Percentiles rank a stretch among this genome's conserved stretches.
These are phyloP conservation scores for Aspergillus brunneoviolaceus DNA, from an alignment of 2,329 filamentous ascomycete genomes.

Conservation along the genomic window DNA sequence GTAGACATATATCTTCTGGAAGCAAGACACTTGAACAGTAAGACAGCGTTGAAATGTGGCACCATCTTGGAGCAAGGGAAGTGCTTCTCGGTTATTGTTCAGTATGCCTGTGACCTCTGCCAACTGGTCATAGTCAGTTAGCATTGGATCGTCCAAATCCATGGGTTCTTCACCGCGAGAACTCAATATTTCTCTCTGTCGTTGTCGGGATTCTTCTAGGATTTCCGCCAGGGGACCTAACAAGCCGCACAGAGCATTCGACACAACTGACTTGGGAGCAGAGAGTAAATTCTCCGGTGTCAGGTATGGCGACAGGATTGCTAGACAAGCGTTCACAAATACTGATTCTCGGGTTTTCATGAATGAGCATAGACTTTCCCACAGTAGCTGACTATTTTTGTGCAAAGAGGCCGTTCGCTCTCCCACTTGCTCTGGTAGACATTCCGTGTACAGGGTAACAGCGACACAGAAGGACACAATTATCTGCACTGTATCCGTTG, in stretches of 20 bases:
- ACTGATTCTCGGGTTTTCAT: slow-evolving; percentile 27
- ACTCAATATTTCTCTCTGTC: slow-evolving; percentile 17
- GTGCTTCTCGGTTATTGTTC: slow-evolving; percentile 33
- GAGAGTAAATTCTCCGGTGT: slow-evolving; percentile 20
- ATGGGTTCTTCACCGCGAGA: slow-evolving; percentile 34
- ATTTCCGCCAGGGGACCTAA: slow-evolving; percentile 29
- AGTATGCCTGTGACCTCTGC: slow-evolving; percentile 25
- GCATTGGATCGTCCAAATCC: slow-evolving; percentile 45
- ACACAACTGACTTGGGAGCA: slow-evolving; percentile 20
- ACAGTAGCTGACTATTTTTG: slow-evolving; percentile 31
- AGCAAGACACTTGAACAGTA: slow-evolving; percentile 36
- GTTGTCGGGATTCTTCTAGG: slow-evolving; percentile 31
- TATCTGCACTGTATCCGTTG: slow-evolving; percentile 51
- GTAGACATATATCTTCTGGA: slow-evolving; percentile 21
- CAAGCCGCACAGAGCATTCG: slow-evolving; percentile 27
- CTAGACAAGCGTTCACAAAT: slow-evolving; percentile 33
- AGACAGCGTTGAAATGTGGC: slow-evolving; percentile 38
- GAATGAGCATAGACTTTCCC: slow-evolving; percentile 37
- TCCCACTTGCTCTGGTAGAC: slow-evolving; percentile 30
- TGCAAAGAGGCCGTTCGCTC: slow-evolving; percentile 31
- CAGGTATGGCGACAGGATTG: slow-evolving; percentile 37
- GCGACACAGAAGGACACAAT: slow-evolving; percentile 51
- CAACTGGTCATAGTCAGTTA: slow-evolving; percentile 24
- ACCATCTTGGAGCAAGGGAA: slow-evolving; percentile 32
- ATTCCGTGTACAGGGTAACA: slow-evolving; percentile 38